Conservation (phyloP, 2,329 filamentous ascomycete species). For the Paracoccidioides brasiliensis region DNA sequence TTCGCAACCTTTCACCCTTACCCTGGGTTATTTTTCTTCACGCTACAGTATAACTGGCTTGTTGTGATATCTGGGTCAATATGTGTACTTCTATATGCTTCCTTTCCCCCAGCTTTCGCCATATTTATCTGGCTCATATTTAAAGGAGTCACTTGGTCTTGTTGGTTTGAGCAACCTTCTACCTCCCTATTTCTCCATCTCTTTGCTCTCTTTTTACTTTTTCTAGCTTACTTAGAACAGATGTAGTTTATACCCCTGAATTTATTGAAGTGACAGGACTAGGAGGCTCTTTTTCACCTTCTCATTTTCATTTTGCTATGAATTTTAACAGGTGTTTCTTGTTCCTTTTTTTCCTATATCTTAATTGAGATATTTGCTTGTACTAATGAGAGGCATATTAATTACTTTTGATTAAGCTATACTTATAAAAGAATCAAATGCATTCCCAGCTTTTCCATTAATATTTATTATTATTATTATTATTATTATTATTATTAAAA, state of each 20-base stretch:
- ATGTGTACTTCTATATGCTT: not conserved
- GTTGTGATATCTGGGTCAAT: not conserved
- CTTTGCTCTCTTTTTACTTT: not conserved
- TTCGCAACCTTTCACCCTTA: not conserved
- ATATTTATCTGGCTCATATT: not conserved
- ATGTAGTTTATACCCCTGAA: constrained; percentile 3
- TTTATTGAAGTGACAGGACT: not conserved
- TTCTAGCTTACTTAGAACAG: not conserved
- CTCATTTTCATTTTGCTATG: too few species aligned
- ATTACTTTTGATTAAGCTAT: too few species aligned
- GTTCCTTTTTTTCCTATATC: too few species aligned
- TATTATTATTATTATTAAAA: too few species aligned
- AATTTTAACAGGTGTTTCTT: too few species aligned
- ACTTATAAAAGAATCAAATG: too few species aligned
- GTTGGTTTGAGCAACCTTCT: not conserved
- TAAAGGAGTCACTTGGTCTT: not conserved
- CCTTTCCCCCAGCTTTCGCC: not conserved
- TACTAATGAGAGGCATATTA: too few species aligned
- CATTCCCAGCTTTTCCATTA: too few species aligned
- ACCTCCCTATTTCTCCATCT: not conserved
- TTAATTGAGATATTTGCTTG: too few species aligned
- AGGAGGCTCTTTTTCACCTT: not conserved
- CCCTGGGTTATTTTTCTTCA: not conserved
- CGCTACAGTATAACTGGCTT: not conserved
- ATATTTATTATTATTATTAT: too few species aligned